These are phyloP conservation scores for Dendrobium officinale DNA, from an alignment of 106 monocot species.

Conservation along the genomic window DNA sequence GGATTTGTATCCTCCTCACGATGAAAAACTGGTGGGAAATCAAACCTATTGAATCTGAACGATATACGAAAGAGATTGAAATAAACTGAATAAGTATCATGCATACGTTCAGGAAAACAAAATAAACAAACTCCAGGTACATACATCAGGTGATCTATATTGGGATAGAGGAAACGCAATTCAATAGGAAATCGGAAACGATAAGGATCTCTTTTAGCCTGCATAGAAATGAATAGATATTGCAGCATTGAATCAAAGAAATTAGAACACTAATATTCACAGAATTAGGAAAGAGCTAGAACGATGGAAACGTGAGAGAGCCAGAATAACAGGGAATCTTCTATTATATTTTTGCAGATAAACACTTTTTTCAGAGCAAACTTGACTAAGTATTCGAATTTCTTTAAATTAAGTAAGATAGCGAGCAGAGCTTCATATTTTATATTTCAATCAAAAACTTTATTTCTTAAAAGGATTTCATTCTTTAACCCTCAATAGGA, in stretches of 20 bases:
- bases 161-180: constrained; percentile 88
- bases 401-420: too few species aligned
- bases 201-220: constrained; percentile 97
- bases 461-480: too few species aligned
- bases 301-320: neutral
- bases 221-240: constrained; percentile 17
- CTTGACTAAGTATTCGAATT: too few species aligned
- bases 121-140: constrained; percentile 7
- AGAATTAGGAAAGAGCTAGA: neutral
- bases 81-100: neutral
- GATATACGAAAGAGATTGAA: constrained; percentile 6
- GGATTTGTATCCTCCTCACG: constrained; percentile 86
- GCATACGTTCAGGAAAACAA: neutral
- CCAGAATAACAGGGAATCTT: neutral
- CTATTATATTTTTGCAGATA: too few species aligned
- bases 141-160: constrained; percentile 97
- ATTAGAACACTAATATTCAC: neutral
- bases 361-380: too few species aligned
- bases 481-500: too few species aligned
- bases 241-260: constrained; percentile 3
- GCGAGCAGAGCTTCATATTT: too few species aligned
- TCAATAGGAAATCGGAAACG: constrained; percentile 93
- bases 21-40: constrained; percentile 94
- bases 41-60: constrained; percentile 92
- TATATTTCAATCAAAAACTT: too few species aligned